Base-by-base conservation (phyloP, 1,139 yeast genomes). In the Candida neerlandica region DNA sequence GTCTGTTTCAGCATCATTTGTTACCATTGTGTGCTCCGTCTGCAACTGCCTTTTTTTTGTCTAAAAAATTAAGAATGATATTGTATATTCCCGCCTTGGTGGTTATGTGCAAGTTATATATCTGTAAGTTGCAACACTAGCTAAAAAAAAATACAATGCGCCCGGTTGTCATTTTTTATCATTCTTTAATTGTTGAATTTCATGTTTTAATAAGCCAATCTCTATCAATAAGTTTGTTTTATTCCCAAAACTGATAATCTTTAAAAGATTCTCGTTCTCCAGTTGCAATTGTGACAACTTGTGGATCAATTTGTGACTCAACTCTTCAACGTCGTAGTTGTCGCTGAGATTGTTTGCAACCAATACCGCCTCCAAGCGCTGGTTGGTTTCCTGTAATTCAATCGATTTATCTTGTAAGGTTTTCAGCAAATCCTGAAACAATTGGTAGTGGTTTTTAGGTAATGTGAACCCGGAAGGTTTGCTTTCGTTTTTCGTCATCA, bases 211-310 rank as follows among this genome's bases (percentile, higher is more conserved):
- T 43, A 86, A 64, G 14, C 86, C 89, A 41, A 86, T 65, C 64
- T 87, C 91, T 41, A 88, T 80, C 53, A 86, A 81, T 55, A 85
- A 73, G 58, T 88, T 89, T 58, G 86, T 86, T 44, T 86, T 78
- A 59, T 83, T 83, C 15, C 96, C 89, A 62, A 77, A 84, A 54
- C 91, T 83, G 12, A 88, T 65, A 84, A 88, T 81, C 57, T 81
- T 80, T 53, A 87, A 77, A 64, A 90, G 77, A 51, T 78, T 80
- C 50, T 83, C 86, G 62, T 91, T 91, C 63, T 91, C 97, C 43
- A 76, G 77, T 21, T 83, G 82, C 54, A 90, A 70, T 51, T 77
- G 69, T 51, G 81, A 80, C 53, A 91, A 62, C 55, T 89, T 84
- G 45, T 80, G 76, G 46, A 89, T 74, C 49, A 89, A 81, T 57